Percentiles rank a stretch among this genome's conserved stretches.
Conservation (phyloP, 1,284 basidiomycete genomes). For the Rhodotorula sp. region DNA sequence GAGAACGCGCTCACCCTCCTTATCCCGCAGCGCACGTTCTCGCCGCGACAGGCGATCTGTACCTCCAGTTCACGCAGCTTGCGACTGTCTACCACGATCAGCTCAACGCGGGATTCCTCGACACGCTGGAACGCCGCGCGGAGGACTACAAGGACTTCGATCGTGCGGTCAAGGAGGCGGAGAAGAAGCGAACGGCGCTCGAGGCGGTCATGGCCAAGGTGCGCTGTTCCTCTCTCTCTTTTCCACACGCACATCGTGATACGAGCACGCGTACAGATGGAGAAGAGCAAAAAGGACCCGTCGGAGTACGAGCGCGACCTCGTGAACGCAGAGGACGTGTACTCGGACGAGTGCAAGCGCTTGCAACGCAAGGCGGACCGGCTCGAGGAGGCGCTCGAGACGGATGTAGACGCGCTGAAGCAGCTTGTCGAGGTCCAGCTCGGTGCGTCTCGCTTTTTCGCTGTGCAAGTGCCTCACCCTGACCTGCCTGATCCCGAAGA, state of each 20-base stretch:
- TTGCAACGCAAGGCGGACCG: constrained; percentile 5
- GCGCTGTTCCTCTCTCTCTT: not conserved
- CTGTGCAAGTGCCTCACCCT: too few species aligned
- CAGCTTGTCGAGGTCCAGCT: constrained; percentile 15
- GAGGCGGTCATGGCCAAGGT: constrained; percentile 25
- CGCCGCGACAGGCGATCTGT: constrained; percentile 3
- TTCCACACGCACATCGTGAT: not conserved
- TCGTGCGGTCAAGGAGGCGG: constrained; percentile 18
- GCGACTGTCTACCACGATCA: not conserved
- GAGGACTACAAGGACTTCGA: constrained; percentile 16
- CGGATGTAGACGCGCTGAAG: not conserved
- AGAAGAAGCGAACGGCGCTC: constrained; percentile 23
- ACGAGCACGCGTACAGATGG: not conserved
- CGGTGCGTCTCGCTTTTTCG: not conserved
- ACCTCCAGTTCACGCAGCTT: constrained; percentile 5
- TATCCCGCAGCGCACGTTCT: not conserved
- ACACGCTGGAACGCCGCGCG: constrained; percentile 3
- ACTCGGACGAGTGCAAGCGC: constrained; percentile 9
- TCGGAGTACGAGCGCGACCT: constrained; percentile 30
- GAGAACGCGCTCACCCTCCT: not conserved
- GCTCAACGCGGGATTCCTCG: not conserved
- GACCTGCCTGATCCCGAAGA: not conserved
- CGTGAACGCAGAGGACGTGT: constrained; percentile 18
- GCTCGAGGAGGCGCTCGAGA: not conserved
- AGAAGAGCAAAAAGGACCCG: constrained; percentile 28